Conservation (phyloP, 257 asterid genomes). For the Penstemon davidsonii region DNA sequence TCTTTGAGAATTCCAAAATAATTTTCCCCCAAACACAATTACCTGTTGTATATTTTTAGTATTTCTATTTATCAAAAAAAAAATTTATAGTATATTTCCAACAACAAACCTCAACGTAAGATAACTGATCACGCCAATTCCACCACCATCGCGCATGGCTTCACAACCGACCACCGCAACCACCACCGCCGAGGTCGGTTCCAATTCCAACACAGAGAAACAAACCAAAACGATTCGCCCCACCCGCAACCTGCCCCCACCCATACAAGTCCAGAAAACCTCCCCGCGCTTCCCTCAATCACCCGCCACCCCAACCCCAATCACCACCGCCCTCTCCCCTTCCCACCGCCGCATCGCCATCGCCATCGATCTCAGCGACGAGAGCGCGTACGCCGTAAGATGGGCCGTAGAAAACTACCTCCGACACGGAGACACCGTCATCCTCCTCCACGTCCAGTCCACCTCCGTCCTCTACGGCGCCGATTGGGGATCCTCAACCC, state of each 20-base stretch:
- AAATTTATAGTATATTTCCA: too few species aligned
- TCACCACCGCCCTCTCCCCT: slow-evolving; percentile 35
- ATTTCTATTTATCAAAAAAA: too few species aligned
- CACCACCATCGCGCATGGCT: too few species aligned
- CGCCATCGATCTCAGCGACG: slow-evolving; percentile 68
- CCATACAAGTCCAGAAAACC: slow-evolving; percentile 38
- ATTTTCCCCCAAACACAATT: too few species aligned
- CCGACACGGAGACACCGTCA: slow-evolving; percentile 61
- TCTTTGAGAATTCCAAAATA: too few species aligned
- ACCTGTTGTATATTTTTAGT: too few species aligned
- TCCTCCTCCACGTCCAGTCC: slow-evolving; percentile 54
- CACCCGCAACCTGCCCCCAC: slow-evolving; percentile 22
- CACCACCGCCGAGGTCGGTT: too few species aligned
- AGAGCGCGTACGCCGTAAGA: slow-evolving; percentile 58
- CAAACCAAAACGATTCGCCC: not conserved
- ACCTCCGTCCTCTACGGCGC: slow-evolving; percentile 51
- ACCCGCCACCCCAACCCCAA: slow-evolving; percentile 29
- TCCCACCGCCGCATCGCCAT: slow-evolving; percentile 55
- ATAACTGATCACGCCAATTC: too few species aligned
- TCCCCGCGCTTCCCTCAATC: slow-evolving; percentile 57
- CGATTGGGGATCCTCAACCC: slow-evolving; percentile 61
- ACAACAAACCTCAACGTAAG: too few species aligned
- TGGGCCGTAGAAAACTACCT: slow-evolving; percentile 69
- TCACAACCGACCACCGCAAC: too few species aligned
- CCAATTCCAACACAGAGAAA: too few species aligned